phyloP scores from a whole-genome alignment of 257 asterid species.

The Linaria vulgaris region DNA sequence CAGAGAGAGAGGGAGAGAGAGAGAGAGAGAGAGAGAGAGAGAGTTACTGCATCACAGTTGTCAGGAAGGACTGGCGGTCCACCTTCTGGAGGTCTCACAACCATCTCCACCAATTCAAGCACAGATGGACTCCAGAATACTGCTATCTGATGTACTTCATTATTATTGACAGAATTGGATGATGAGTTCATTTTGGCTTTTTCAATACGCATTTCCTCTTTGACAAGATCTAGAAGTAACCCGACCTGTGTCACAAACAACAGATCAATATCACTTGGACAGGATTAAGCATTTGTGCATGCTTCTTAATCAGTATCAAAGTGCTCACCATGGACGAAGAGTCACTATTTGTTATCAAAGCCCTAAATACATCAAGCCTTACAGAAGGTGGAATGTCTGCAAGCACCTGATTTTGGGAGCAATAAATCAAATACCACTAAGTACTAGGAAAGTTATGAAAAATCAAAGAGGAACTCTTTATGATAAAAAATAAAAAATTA shows the following conservation, averaged over 20 bases:
- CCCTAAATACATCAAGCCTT: constrained; percentile 69
- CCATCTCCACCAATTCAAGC: constrained; percentile 70
- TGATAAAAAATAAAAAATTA: too few relatives aligned
- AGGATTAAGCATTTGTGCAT: constrained; percentile 10
- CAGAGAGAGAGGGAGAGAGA: not conserved
- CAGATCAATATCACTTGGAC: constrained; percentile 1
- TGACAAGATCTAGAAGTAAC: constrained; percentile 69
- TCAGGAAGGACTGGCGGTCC: constrained; percentile 94
- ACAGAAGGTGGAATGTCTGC: constrained; percentile 66
- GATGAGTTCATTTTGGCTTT: constrained; percentile 30
- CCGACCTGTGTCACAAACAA: constrained; percentile 51
- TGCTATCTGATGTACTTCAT: constrained; percentile 26
- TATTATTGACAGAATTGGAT: constrained; percentile 25
- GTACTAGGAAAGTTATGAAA: not conserved
- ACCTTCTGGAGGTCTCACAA: constrained; percentile 79
- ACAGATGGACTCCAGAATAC: constrained; percentile 63
- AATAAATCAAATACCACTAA: constrained; percentile 18
- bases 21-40: constrained; percentile 30
- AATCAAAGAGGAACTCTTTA: not conserved
- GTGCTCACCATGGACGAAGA: constrained; percentile 81
- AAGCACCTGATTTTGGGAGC: constrained; percentile 54
- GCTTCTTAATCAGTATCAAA: constrained; percentile 25
- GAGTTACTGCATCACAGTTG: constrained; percentile 73
- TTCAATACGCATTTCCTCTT: constrained; percentile 62
- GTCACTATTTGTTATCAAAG: constrained; percentile 64